Evolutionary conservation across 2,329 filamentous ascomycete species (phyloP).

Genomic region (Fusarium duplospermum): DNA sequence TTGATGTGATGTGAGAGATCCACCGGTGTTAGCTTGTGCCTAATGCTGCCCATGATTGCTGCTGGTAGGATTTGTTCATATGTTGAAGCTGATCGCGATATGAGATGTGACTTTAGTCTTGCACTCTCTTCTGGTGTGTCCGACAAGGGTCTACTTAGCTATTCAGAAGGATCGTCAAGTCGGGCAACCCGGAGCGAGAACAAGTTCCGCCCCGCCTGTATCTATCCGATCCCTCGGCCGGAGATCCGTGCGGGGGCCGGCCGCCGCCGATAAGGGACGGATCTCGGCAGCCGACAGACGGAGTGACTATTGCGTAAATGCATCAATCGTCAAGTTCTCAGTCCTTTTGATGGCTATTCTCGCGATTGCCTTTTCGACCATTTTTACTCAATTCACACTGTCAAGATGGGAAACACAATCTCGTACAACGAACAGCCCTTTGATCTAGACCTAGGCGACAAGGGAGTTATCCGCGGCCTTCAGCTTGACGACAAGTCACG

Average conservation of each 20-base stretch:
- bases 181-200: neutral
- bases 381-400: neutral
- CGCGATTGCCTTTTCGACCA: rapidly evolving
- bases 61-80: neutral
- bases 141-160: neutral
- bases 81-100: neutral
- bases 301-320: neutral
- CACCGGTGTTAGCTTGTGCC: neutral
- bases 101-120: neutral
- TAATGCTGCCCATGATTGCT: neutral
- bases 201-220: neutral
- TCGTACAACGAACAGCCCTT: conserved; percentile 20
- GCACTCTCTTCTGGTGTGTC: neutral
- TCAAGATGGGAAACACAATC: conserved; percentile 22
- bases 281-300: neutral
- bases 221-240: neutral
- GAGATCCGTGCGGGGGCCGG: conserved; percentile 1
- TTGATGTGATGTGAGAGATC: conserved; percentile 49
- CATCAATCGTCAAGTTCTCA: neutral
- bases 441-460: conserved; percentile 17
- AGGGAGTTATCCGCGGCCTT: conserved; percentile 46
- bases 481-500: conserved; percentile 49
- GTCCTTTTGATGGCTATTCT: neutral
- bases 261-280: neutral
- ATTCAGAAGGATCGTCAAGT: neutral